Conservation (phyloP, 257 asterid species). For the Solanum ahanhuiri region DNA sequence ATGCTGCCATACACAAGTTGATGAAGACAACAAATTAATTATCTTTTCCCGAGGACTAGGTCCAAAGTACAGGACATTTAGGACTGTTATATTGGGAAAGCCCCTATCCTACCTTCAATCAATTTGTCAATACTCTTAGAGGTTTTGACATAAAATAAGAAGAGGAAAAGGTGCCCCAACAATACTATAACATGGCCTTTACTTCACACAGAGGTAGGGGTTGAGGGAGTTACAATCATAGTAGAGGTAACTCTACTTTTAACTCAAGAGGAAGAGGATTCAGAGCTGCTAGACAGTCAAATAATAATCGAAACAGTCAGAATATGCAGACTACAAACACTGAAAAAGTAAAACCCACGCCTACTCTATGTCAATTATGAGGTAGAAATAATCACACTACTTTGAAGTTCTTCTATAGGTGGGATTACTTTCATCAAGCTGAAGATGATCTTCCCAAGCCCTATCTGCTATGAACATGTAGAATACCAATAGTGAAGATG, state of each 20-base stretch:
- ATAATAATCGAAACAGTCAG: background rate
- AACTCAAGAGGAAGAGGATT: background rate
- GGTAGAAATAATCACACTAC: background rate
- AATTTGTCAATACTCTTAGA: background rate
- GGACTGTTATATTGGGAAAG: background rate
- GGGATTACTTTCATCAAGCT: background rate
- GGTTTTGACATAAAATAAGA: background rate
- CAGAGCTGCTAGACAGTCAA: background rate
- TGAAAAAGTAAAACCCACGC: background rate
- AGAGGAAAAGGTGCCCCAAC: background rate
- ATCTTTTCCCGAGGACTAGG: background rate
- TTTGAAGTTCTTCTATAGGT: background rate
- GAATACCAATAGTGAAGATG: no score
- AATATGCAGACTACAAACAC: no score
- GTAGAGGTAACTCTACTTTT: background rate
- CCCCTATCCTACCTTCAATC: background rate
- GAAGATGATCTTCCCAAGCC: background rate
- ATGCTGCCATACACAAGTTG: background rate
- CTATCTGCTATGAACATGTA: no score
- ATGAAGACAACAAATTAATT: background rate
- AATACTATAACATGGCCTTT: background rate
- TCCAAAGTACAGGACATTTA: background rate
- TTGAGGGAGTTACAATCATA: background rate
- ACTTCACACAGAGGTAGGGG: background rate
- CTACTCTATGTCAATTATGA: background rate